Conservation (phyloP, 1,284 basidiomycete species). For the Erythrobasidium hasegawianum region DNA sequence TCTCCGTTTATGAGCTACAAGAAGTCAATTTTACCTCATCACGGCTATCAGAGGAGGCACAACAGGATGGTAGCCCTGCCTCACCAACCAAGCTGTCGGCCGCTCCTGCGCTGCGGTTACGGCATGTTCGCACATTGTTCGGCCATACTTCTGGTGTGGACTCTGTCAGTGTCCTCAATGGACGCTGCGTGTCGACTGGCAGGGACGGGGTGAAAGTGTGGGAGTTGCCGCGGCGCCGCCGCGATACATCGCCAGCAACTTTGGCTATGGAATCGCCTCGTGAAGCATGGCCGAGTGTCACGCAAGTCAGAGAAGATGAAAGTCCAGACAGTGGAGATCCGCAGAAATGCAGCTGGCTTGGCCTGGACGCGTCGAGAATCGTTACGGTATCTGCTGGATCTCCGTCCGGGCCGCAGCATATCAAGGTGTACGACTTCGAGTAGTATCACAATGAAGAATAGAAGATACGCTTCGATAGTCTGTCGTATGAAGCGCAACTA, state of each 20-base stretch:
- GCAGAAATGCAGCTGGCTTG: conserved; percentile 21
- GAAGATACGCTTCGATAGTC: too few species aligned
- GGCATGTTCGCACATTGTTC: conserved; percentile 44
- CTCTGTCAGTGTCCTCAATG: conserved; percentile 44
- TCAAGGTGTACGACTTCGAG: conserved; percentile 31
- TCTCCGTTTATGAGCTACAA: conserved; percentile 45
- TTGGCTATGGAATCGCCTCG: neutral
- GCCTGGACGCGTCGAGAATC: conserved; percentile 24
- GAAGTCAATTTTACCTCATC: conserved; percentile 28
- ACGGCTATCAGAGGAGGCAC: too few species aligned
- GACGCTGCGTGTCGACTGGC: conserved; percentile 45
- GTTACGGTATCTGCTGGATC: conserved; percentile 18
- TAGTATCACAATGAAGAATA: too few species aligned
- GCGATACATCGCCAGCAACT: neutral
- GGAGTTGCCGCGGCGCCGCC: conserved; percentile 35
- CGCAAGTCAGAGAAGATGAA: neutral
- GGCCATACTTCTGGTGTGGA: conserved; percentile 47
- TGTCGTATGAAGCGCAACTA: too few species aligned
- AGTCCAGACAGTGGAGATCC: neutral
- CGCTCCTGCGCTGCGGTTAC: conserved; percentile 37
- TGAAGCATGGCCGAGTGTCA: neutral
- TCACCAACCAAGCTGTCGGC: conserved; percentile 7
- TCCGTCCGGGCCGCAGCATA: neutral
- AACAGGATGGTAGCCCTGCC: neutral
- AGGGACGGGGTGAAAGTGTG: conserved; percentile 49